phyloP scores from a whole-genome alignment of 148 eudicot species.

The Cornus suecica region DNA sequence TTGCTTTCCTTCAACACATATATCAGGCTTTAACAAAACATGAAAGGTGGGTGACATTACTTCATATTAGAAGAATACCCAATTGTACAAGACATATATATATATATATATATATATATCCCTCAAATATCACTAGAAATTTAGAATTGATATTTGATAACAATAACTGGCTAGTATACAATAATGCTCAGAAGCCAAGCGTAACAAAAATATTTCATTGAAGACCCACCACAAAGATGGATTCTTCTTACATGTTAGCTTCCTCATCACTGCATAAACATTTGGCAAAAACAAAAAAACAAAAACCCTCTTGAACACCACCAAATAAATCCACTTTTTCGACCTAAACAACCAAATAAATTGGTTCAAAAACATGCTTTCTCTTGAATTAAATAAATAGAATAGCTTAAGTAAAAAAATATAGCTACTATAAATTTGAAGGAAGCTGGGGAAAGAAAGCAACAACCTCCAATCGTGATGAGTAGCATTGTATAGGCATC shows the following conservation, averaged over 20 bases:
- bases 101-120: too few species aligned
- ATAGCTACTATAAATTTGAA: conserved; percentile 57
- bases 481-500: conserved; percentile 67
- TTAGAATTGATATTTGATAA: too few species aligned
- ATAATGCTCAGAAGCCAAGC: conserved; percentile 36
- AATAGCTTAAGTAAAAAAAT: conserved; percentile 15
- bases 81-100: too few species aligned
- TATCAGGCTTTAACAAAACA: too few species aligned
- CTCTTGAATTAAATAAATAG: background rate
- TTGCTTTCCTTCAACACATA: too few species aligned
- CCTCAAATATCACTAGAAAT: too few species aligned
- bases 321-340: too few species aligned
- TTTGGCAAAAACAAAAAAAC: too few species aligned
- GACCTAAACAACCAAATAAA: background rate
- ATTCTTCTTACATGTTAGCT: conserved; percentile 60
- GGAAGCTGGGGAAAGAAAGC: conserved; percentile 10
- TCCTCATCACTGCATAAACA: conserved; percentile 46
- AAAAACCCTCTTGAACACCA: too few species aligned
- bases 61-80: too few species aligned
- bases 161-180: too few species aligned
- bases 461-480: conserved; percentile 59
- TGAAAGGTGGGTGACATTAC: too few species aligned
- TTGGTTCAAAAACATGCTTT: background rate
- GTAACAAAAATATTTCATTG: conserved; percentile 34
- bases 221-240: conserved; percentile 27